Evolutionary conservation across 108 stramenopile genomes (phyloP).

Genomic region (Nitzschia sp.): DNA sequence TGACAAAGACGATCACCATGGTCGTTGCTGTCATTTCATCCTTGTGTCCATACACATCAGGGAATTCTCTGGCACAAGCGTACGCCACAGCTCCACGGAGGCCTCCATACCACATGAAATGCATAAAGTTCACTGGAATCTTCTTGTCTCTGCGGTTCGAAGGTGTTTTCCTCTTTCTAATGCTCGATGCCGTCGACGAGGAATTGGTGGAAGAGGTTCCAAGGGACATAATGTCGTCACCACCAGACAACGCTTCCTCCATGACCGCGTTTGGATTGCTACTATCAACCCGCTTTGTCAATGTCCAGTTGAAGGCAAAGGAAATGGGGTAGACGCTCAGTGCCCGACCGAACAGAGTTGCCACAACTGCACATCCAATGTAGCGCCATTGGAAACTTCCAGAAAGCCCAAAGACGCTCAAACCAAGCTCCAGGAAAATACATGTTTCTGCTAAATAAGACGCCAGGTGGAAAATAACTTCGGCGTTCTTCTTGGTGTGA

Average conservation of each 20-base stretch:
- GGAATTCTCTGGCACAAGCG: conserved; percentile 63
- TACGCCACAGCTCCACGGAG: conserved; percentile 77
- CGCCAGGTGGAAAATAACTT: conserved; percentile 47
- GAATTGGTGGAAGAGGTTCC: conserved; percentile 9
- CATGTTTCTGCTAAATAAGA: conserved; percentile 69
- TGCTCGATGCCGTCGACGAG: not conserved
- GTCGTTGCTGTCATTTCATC: conserved; percentile 49
- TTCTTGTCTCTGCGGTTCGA: conserved; percentile 30
- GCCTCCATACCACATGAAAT: conserved; percentile 77
- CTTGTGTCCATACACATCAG: conserved; percentile 48
- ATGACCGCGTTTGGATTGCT: not conserved
- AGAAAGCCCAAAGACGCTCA: conserved; percentile 49
- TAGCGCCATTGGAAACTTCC: conserved; percentile 46
- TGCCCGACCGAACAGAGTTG: conserved; percentile 65
- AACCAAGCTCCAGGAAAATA: conserved; percentile 81
- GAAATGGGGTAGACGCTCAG: conserved; percentile 62
- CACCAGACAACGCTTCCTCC: too few relatives aligned
- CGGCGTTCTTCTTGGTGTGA: conserved; percentile 38
- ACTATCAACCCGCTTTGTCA: conserved; percentile 12
- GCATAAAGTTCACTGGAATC: conserved; percentile 49
- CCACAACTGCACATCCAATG: conserved; percentile 48
- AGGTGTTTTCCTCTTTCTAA: conserved; percentile 20
- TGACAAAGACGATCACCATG: conserved; percentile 58
- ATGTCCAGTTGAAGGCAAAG: conserved; percentile 30
- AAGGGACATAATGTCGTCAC: conserved; percentile 3